Conservation (phyloP, 768 basidiomycete species). For the Suillus weaverae region DNA sequence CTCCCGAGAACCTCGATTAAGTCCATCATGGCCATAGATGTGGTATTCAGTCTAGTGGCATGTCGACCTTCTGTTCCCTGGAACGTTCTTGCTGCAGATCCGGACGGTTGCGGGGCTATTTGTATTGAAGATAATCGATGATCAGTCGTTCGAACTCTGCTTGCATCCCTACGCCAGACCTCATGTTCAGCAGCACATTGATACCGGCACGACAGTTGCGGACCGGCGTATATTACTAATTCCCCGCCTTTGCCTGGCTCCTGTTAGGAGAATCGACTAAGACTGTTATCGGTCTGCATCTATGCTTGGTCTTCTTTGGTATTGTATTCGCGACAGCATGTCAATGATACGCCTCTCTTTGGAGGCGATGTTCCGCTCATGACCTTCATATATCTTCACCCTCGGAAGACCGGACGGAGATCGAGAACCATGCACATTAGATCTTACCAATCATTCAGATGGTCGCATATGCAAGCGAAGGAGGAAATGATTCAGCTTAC, state of each 20-base stretch:
- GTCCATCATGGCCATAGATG: background rate
- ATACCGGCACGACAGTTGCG: background rate
- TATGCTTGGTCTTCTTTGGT: background rate
- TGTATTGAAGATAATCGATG: background rate
- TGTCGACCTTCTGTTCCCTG: background rate
- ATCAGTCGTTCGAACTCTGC: background rate
- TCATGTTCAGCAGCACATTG: background rate
- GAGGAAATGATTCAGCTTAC: too few relatives aligned
- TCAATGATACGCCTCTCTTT: too few relatives aligned
- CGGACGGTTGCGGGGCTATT: background rate
- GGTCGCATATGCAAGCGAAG: too few relatives aligned
- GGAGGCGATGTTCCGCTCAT: background rate
- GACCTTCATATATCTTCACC: too few relatives aligned
- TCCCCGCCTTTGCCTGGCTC: background rate
- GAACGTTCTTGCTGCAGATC: background rate
- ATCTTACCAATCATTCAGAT: too few relatives aligned
- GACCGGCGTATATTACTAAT: background rate
- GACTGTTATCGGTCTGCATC: background rate
- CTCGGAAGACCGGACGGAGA: too few relatives aligned
- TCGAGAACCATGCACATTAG: too few relatives aligned
- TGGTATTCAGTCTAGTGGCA: background rate
- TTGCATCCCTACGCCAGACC: background rate
- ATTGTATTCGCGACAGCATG: background rate
- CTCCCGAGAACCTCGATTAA: background rate
- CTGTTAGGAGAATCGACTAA: background rate